These are phyloP conservation scores for Cinchona pubescens DNA, from an alignment of 257 asterid genomes.

Conservation along the genomic window DNA sequence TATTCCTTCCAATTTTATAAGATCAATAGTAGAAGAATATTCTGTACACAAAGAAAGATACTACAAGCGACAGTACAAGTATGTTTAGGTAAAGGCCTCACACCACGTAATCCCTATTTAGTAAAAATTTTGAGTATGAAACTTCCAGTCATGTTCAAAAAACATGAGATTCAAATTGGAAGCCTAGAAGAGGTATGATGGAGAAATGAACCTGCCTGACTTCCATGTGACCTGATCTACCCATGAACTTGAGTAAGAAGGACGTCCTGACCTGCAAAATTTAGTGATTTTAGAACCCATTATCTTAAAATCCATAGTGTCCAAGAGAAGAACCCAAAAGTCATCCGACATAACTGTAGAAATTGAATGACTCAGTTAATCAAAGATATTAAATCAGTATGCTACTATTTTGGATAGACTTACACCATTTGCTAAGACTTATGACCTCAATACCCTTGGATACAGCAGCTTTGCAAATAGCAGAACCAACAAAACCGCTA, in stretches of 20 bases:
- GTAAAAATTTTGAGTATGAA: not conserved
- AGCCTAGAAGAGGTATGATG: constrained; percentile 6
- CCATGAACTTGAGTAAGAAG: constrained; percentile 75
- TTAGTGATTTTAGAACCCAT: constrained; percentile 14
- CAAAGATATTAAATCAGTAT: constrained; percentile 18
- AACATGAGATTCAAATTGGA: not conserved
- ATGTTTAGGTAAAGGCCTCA: not conserved
- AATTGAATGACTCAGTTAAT: not conserved
- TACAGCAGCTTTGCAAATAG: constrained; percentile 97
- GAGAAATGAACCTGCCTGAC: constrained; percentile 64
- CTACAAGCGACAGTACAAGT: not conserved
- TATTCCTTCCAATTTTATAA: not conserved
- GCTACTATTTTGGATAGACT: constrained; percentile 22
- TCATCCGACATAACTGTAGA: constrained; percentile 5
- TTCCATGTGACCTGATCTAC: constrained; percentile 93
- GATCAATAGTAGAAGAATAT: not conserved
- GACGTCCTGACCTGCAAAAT: constrained; percentile 71
- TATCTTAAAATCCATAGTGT: constrained; percentile 5
- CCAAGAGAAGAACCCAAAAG: constrained; percentile 5
- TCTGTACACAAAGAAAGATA: not conserved
- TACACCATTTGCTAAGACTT: constrained; percentile 96
- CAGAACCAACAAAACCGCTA: constrained; percentile 96
- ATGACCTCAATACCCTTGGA: constrained; percentile 89
- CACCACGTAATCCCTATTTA: not conserved
- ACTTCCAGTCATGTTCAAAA: not conserved